Percentiles rank a stretch among this genome's conserved stretches.
These are phyloP conservation scores for Paramecium sexaurelia DNA, from an alignment of 73 alveolate genomes.

Conservation along the genomic window DNA sequence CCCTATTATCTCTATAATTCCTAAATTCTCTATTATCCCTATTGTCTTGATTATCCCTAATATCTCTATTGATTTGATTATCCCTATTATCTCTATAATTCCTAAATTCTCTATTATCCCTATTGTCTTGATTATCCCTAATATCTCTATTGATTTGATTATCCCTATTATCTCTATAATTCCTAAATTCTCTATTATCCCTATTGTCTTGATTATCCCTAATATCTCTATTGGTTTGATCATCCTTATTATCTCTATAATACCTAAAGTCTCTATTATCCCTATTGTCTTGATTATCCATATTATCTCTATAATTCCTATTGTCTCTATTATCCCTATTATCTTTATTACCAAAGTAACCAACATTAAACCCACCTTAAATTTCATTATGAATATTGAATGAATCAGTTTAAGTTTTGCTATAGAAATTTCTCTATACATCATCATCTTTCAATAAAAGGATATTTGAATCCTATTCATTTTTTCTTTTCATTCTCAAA, in stretches of 20 bases:
- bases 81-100: neutral
- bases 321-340: neutral
- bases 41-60: neutral
- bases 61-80: neutral
- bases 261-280: neutral
- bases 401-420: too few relatives aligned
- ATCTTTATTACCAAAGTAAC: neutral
- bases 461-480: too few relatives aligned
- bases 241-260: neutral
- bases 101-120: neutral
- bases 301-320: neutral
- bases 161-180: neutral
- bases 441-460: too few relatives aligned
- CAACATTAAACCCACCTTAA: too few relatives aligned
- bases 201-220: neutral
- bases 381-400: too few relatives aligned
- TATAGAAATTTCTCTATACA: neutral
- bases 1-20: neutral
- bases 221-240: neutral
- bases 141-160: neutral
- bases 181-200: neutral
- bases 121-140: neutral
- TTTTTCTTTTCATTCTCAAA: too few relatives aligned
- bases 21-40: slow-evolving; percentile 20
- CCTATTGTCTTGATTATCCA: neutral